phyloP scores from a whole-genome alignment of 257 asterid species.

The Nicotiana noctiflora region DNA sequence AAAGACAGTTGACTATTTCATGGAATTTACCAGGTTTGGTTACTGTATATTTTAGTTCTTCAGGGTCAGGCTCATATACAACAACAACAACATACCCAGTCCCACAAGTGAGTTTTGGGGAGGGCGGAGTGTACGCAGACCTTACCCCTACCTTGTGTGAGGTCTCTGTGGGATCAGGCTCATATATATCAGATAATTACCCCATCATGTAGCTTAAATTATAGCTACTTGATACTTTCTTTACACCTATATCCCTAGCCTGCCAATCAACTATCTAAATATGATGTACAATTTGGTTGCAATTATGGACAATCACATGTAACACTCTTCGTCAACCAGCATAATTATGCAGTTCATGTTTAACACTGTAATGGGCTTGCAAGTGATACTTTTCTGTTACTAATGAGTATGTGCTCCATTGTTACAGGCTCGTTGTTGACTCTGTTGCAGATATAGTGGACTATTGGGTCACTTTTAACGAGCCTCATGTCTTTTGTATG shows the following conservation, averaged over 20 bases:
- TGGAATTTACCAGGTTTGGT: slow-evolving; percentile 78
- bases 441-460: slow-evolving; percentile 72
- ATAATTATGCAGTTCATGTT: not conserved
- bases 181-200: not conserved
- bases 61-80: not conserved
- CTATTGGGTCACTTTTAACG: slow-evolving; percentile 94
- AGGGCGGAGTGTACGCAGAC: too few relatives aligned
- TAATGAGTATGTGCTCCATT: slow-evolving; percentile 3
- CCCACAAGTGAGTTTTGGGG: too few relatives aligned
- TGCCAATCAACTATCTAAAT: not conserved
- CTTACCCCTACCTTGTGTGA: too few relatives aligned
- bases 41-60: not conserved
- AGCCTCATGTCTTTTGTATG: slow-evolving; percentile 86
- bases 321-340: not conserved
- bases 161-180: too few relatives aligned
- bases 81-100: too few relatives aligned
- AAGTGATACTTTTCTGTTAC: not conserved
- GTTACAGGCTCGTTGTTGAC: slow-evolving; percentile 76
- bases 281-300: not conserved
- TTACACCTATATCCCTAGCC: not conserved
- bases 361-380: not conserved
- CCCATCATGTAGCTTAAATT: not conserved
- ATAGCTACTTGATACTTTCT: not conserved
- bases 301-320: not conserved
- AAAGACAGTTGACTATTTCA: slow-evolving; percentile 75